Base-by-base conservation (phyloP, 306 rosid genomes). In the Mucuna pruriens region DNA sequence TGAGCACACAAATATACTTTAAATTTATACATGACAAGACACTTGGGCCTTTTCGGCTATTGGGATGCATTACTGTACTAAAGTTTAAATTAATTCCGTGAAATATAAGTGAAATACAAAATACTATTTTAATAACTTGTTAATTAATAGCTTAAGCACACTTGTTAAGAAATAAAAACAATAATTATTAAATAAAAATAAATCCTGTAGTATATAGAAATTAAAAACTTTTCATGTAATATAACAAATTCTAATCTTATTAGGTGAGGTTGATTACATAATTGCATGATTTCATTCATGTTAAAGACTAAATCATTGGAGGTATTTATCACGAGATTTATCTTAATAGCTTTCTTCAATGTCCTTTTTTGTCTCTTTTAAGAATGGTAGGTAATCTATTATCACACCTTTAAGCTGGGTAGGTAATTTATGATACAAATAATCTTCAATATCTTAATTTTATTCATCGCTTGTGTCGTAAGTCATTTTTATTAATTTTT, bases 1-100 rank as follows among this genome's bases (percentile, higher is more conserved):
- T 77, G 72, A 65, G 70, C 68, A 49, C 81, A 54, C 75, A 73
- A 60, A 11, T 74, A 36, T 45, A 23, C 71, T 61, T 61, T 26
- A 7, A 45, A 42, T 26, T 51, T 52, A 52, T 40, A 69, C 26
- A 74, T 44, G 52, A 78, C 67, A 46, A 33, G 29, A 48, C 16
- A 63, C 33, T 67, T 31, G 4, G 12, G 36, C 48, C 11, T 74
- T 46, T 10, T 46, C 48, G 60, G 68, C 60, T 36, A 57, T 45
- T 44, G 75, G 61, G 71, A 9, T 22, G 54, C 66, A 64, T 62
- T 19, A 25, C 78, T 71, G 63, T 4, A 9, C 61, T 39, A 29
- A 36, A 29, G 4, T 54, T 51, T 34, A 42, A 16, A 63, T 63
- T 40, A 62, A 63, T 48, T 60, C 3, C 71, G 39, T 16, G 9